Percentiles rank a stretch among this genome's conserved stretches.
Conservation (phyloP, 805 yeast genomes). For the Candida alai region DNA sequence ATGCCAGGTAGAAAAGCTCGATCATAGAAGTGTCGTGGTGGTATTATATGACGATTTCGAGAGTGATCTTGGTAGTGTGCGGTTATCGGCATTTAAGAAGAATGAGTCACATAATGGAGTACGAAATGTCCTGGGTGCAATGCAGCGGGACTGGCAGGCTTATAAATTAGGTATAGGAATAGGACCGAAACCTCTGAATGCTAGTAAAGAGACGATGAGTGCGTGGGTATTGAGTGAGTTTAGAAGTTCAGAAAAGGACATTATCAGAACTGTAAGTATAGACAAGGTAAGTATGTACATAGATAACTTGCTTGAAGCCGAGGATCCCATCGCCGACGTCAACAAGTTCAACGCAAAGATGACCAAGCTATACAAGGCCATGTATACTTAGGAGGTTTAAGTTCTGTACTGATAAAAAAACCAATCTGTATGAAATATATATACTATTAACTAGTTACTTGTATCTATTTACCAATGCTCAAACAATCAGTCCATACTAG, state of each 20-base stretch:
- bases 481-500: too few relatives aligned
- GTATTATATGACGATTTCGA: conserved; percentile 40
- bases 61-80: conserved; percentile 25
- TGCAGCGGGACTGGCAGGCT: conserved; percentile 2
- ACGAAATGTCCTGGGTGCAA: conserved; percentile 19
- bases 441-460: too few relatives aligned
- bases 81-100: conserved; percentile 26
- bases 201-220: conserved; percentile 32
- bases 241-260: conserved; percentile 19
- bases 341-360: conserved; percentile 23
- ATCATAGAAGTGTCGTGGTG: conserved; percentile 3
- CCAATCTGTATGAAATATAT: conserved; percentile 1
- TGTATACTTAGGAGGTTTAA: too few relatives aligned
- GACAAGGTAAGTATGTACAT: conserved; percentile 15
- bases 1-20: conserved; percentile 15
- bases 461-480: too few relatives aligned
- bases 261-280: conserved; percentile 13
- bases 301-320: conserved; percentile 18
- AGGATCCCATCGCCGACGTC: conserved; percentile 19
- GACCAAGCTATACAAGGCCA: conserved; percentile 7
- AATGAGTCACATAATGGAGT: conserved; percentile 41
- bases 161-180: conserved; percentile 38
- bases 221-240: conserved; percentile 40
- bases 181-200: conserved; percentile 40
- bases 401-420: too few relatives aligned